Evolutionary conservation across 257 asterid genomes (phyloP).

Genomic region (Fraxinus quadrangulata): DNA sequence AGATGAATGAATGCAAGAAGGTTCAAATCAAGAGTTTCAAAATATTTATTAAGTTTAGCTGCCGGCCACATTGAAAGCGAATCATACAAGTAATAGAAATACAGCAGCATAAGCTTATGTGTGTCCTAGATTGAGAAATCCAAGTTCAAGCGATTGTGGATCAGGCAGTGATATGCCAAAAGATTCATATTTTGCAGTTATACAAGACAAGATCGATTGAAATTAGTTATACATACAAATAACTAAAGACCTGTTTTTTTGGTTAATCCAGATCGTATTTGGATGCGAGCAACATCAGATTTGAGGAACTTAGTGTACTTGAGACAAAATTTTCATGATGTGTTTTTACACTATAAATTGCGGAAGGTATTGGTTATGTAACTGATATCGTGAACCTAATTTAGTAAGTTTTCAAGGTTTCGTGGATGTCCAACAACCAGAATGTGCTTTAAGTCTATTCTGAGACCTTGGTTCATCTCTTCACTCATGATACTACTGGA

Average conservation of each 20-base stretch:
- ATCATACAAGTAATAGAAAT: background rate
- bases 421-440: background rate
- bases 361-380: background rate
- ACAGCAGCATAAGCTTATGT: background rate
- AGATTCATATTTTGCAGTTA: background rate
- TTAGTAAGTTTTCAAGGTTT: background rate
- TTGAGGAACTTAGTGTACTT: background rate
- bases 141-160: background rate
- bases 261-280: background rate
- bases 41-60: background rate
- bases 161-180: background rate
- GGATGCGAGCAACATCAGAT: background rate
- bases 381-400: background rate
- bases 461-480: background rate
- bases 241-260: background rate
- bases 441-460: background rate
- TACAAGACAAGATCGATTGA: background rate
- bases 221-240: background rate
- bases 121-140: background rate
- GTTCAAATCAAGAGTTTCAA: conserved; percentile 2
- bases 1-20: background rate
- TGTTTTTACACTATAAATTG: background rate
- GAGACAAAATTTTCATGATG: background rate
- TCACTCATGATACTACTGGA: background rate
- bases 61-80: background rate